Conservation (phyloP, 345 rosid species). For the Pseudoturritis turrita region DNA sequence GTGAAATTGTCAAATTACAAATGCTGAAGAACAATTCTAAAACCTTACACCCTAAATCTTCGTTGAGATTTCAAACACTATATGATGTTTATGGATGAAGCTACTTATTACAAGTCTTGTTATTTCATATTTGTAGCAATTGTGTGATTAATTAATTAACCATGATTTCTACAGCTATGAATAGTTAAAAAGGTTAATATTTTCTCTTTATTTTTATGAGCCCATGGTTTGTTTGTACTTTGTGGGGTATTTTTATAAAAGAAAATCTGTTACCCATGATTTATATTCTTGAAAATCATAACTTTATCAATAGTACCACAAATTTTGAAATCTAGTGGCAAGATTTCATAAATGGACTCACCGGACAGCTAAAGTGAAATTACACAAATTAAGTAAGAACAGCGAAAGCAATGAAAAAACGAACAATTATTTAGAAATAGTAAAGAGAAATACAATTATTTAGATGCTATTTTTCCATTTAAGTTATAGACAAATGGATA, state of each 20-base stretch:
- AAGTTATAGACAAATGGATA: constrained; percentile 31
- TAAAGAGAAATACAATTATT: constrained; percentile 25
- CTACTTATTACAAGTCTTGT: not conserved
- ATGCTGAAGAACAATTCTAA: not conserved
- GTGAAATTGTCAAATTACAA: not conserved
- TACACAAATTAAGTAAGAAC: constrained; percentile 35
- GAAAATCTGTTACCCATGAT: constrained; percentile 22
- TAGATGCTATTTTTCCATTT: constrained; percentile 33
- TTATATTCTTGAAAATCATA: constrained; percentile 27
- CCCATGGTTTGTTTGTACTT: constrained; percentile 27
- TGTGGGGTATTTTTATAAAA: constrained; percentile 12
- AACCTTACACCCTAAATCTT: not conserved
- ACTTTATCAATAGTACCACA: constrained; percentile 33
- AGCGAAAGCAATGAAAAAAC: constrained; percentile 9
- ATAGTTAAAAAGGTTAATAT: constrained; percentile 2
- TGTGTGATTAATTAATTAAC: not conserved
- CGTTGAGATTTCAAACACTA: not conserved
- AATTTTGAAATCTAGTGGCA: constrained; percentile 33
- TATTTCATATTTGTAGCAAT: not conserved
- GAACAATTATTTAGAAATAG: constrained; percentile 17
- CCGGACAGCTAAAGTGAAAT: constrained; percentile 36
- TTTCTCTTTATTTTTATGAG: not conserved
- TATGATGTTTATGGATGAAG: not conserved
- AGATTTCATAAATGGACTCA: constrained; percentile 29
- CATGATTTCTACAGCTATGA: constrained; percentile 5